Evolutionary conservation across 257 asterid genomes (phyloP).

Genomic region (Solanum phureja): DNA sequence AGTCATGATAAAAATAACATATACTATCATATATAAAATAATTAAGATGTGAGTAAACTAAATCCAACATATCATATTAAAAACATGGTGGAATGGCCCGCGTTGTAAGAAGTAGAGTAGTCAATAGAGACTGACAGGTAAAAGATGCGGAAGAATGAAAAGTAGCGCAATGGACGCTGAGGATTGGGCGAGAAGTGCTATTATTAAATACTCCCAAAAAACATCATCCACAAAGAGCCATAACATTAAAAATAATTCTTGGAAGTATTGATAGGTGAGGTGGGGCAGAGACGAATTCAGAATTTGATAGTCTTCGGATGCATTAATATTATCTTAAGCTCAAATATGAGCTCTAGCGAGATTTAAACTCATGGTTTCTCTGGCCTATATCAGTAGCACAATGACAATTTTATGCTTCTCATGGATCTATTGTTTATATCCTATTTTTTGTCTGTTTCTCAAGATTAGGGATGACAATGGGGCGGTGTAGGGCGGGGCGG

Average conservation of each 20-base stretch:
- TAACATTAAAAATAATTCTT: neutral
- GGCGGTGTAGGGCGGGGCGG: too few relatives aligned
- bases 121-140: neutral
- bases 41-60: fast-evolving
- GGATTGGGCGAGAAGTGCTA: neutral
- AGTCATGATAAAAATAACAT: neutral
- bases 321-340: too few relatives aligned
- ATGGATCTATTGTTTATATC: too few relatives aligned
- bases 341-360: too few relatives aligned
- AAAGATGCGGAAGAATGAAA: conserved; percentile 7
- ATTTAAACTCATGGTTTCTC: too few relatives aligned
- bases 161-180: neutral
- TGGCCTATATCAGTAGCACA: too few relatives aligned
- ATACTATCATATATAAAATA: neutral
- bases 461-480: too few relatives aligned
- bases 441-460: too few relatives aligned
- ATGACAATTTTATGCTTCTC: too few relatives aligned
- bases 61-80: fast-evolving
- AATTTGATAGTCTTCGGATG: fast-evolving
- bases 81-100: neutral
- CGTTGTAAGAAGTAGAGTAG: neutral
- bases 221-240: neutral
- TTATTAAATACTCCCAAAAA: neutral
- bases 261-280: neutral
- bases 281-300: too few relatives aligned